A percentile compares a stretch with the other conserved stretches of the same genome.
Conservation (phyloP, 2,329 filamentous ascomycete species). For the Didymella glomerata region DNA sequence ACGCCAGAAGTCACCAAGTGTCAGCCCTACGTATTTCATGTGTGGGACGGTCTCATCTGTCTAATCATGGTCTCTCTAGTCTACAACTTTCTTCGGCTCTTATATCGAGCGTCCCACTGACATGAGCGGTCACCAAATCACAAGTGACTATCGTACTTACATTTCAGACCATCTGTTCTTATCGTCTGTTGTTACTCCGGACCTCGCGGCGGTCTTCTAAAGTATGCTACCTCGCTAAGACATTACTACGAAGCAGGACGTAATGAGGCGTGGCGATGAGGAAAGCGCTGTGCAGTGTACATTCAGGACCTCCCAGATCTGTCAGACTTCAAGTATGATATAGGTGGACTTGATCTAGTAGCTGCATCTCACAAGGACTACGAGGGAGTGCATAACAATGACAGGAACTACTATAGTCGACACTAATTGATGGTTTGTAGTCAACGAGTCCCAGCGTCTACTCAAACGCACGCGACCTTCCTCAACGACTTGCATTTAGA, state of each 20-base stretch:
- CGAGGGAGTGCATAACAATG: neutral
- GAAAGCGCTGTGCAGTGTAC: neutral
- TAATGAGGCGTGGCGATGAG: neutral
- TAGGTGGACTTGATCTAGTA: neutral
- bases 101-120: neutral
- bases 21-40: constrained; percentile 32
- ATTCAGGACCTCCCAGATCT: neutral
- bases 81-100: neutral
- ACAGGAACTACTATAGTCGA: neutral
- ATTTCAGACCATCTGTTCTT: neutral
- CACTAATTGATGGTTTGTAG: neutral
- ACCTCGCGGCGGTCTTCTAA: neutral
- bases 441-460: neutral
- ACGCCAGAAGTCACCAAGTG: constrained; percentile 4
- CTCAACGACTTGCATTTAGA: neutral
- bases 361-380: neutral
- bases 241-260: neutral
- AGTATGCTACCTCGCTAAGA: neutral
- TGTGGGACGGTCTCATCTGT: neutral
- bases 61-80: neutral
- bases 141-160: neutral
- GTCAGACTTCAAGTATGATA: neutral
- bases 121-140: neutral
- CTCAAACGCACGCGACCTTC: neutral
- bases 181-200: neutral